A percentile compares a stretch with the other conserved stretches of the same genome.
Evolutionary conservation across 768 basidiomycete species (phyloP).

Genomic region (Floccularia luteovirens): DNA sequence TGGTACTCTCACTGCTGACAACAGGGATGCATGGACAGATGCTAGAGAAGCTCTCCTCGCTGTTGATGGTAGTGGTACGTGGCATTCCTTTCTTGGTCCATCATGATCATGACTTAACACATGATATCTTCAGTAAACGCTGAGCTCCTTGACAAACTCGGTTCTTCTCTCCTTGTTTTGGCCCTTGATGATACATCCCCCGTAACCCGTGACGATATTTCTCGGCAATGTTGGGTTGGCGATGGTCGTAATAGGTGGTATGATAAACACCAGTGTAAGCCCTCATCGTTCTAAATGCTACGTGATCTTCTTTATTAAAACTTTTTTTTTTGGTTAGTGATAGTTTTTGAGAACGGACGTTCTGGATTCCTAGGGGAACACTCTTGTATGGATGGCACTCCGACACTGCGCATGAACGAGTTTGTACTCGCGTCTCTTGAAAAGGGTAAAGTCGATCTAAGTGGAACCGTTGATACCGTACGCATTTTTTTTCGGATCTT

Average conservation of each 20-base stretch:
- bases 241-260: constrained; percentile 89
- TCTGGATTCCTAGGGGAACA: constrained; percentile 90
- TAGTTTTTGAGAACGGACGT: constrained; percentile 92
- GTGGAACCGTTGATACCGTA: constrained; percentile 26
- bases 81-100: too few relatives aligned
- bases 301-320: neutral
- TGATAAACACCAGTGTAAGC: constrained; percentile 92
- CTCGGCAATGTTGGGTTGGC: constrained; percentile 83
- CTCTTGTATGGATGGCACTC: constrained; percentile 91
- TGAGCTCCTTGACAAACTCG: constrained; percentile 66
- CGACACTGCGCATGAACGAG: constrained; percentile 93
- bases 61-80: constrained; percentile 38
- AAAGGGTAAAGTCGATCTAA: constrained; percentile 68
- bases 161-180: constrained; percentile 84
- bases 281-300: neutral
- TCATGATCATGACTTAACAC: too few relatives aligned
- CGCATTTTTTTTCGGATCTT: too few relatives aligned
- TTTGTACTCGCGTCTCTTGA: constrained; percentile 78
- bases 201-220: constrained; percentile 72
- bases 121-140: too few relatives aligned
- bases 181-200: constrained; percentile 82
- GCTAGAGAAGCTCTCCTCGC: constrained; percentile 56
- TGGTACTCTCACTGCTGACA: constrained; percentile 83
- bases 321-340: constrained; percentile 41
- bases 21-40: constrained; percentile 86